Evolutionary conservation across 2,329 filamentous ascomycete species (phyloP).

Genomic region (Myriosclerotinia curreyana): DNA sequence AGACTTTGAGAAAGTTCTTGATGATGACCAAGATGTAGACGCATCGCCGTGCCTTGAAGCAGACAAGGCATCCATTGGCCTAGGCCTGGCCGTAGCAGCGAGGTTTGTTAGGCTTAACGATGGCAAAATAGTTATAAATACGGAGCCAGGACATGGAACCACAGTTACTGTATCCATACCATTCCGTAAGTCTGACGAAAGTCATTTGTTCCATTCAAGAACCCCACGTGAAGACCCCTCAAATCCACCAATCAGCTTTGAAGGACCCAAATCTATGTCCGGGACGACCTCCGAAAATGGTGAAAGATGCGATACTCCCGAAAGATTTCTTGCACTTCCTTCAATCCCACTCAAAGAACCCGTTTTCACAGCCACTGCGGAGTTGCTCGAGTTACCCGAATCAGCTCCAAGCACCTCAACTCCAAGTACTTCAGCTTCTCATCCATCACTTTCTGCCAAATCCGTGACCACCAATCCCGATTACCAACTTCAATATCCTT

Average conservation of each 20-base stretch:
- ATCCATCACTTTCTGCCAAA: neutral
- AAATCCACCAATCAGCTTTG: no score
- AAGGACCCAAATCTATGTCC: no score
- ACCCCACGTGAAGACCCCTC: no score
- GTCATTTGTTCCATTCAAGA: neutral
- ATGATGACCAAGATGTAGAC: conserved; percentile 44
- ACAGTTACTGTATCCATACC: conserved; percentile 32
- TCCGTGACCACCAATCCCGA: conserved; percentile 12
- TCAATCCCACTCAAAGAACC: neutral
- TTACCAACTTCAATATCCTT: conserved; percentile 29
- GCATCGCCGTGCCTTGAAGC: conserved; percentile 23
- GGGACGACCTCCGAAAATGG: neutral
- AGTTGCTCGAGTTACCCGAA: neutral
- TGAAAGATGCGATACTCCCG: neutral
- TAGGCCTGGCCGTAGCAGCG: conserved; percentile 31
- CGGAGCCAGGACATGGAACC: conserved; percentile 26
- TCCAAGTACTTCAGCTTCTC: neutral
- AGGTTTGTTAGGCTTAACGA: conserved; percentile 31
- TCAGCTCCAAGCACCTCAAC: neutral
- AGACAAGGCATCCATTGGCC: conserved; percentile 23
- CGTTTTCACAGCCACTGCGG: neutral
- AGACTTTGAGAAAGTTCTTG: conserved; percentile 57
- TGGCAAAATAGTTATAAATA: conserved; percentile 32
- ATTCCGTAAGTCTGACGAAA: conserved; percentile 25
- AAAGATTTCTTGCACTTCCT: neutral